phyloP scores from a whole-genome alignment of 805 yeast species.

The Yamadazyma phyllophila region DNA sequence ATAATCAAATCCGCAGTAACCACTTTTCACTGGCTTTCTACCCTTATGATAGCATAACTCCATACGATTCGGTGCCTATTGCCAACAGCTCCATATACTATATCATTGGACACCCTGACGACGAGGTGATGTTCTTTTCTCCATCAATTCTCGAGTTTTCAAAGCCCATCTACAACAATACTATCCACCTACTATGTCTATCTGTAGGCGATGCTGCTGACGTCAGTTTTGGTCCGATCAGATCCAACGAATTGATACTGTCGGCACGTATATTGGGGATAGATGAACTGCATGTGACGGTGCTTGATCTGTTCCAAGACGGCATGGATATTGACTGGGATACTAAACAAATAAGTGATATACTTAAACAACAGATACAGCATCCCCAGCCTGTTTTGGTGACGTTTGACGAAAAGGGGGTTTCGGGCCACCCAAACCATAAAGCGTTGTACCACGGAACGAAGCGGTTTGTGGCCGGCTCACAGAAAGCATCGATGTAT shows the following conservation, averaged over 20 bases:
- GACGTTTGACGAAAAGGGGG: constrained; percentile 81
- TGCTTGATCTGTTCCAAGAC: constrained; percentile 54
- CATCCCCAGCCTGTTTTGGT: constrained; percentile 40
- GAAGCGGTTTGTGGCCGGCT: constrained; percentile 9
- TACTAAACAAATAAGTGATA: constrained; percentile 33
- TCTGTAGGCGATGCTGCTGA: constrained; percentile 68
- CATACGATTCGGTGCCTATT: constrained; percentile 34
- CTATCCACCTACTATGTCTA: constrained; percentile 61
- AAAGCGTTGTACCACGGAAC: constrained; percentile 58
- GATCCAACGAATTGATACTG: constrained; percentile 57
- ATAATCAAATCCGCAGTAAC: constrained; percentile 26
- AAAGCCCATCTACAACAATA: constrained; percentile 47
- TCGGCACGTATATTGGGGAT: constrained; percentile 59
- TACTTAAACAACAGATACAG: constrained; percentile 29
- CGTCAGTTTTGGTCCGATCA: constrained; percentile 63
- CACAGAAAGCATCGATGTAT: constrained; percentile 5
- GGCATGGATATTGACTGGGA: constrained; percentile 72
- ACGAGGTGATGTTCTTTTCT: constrained; percentile 95
- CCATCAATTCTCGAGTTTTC: constrained; percentile 63
- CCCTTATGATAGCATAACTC: constrained; percentile 38
- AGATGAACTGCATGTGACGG: constrained; percentile 31
- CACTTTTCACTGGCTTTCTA: constrained; percentile 22
- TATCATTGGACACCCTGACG: constrained; percentile 95
- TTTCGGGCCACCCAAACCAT: constrained; percentile 89
- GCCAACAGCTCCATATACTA: constrained; percentile 42